phyloP scores from a whole-genome alignment of 176 grass and related monocot genomes.

The Raddia guianensis region DNA sequence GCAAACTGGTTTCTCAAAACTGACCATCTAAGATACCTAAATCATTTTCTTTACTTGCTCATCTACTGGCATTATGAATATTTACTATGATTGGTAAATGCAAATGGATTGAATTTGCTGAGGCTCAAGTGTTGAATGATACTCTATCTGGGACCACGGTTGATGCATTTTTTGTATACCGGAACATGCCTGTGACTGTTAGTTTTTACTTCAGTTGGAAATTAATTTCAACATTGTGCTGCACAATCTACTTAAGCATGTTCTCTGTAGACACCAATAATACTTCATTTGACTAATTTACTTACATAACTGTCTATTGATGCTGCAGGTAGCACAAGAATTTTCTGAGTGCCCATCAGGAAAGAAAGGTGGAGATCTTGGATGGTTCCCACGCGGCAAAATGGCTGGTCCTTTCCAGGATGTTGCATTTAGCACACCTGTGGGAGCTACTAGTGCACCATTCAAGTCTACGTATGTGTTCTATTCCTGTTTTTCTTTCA shows the following conservation, averaged over 20 bases:
- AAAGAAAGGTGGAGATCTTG: conserved; percentile 98
- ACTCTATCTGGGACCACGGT: neutral
- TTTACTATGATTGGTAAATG: neutral
- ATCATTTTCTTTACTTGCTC: neutral
- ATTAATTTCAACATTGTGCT: neutral
- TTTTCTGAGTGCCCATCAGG: conserved; percentile 94
- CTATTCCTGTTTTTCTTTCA: neutral
- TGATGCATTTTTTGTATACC: neutral
- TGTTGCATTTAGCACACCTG: conserved; percentile 83
- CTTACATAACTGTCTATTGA: neutral
- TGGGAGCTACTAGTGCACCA: conserved; percentile 80
- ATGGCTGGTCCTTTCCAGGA: conserved; percentile 99
- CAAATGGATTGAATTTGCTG: neutral
- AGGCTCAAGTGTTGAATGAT: neutral
- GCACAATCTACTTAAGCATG: neutral
- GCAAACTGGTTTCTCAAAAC: neutral
- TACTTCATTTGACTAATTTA: neutral
- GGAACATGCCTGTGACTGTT: neutral
- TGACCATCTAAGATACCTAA: neutral
- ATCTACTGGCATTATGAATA: neutral
- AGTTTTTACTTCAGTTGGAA: neutral
- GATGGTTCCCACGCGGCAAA: conserved; percentile 96
- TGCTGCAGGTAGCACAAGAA: conserved; percentile 68
- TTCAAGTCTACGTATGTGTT: conserved; percentile 88
- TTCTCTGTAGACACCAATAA: neutral